Evolutionary conservation across 1,139 yeast genomes (phyloP).

Genomic region (Saccharomycopsis crataegensis): DNA sequence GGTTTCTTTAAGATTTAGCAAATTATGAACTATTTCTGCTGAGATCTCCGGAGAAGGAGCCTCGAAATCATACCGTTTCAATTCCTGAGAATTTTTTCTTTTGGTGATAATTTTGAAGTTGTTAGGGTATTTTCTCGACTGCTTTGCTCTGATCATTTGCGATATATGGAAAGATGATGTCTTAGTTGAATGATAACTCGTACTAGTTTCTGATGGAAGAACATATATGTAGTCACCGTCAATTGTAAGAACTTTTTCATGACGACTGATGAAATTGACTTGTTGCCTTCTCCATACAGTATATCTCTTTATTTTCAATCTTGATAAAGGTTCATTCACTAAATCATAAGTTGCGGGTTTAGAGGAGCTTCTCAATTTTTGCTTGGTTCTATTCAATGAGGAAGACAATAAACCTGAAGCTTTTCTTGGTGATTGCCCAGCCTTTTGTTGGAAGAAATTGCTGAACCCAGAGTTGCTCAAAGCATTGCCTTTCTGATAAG

Average conservation of each 20-base stretch:
- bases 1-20: slow-evolving; percentile 30
- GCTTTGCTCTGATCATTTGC: slow-evolving; percentile 70
- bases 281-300: slow-evolving; percentile 85
- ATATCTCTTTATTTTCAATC: slow-evolving; percentile 41
- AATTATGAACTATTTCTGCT: slow-evolving; percentile 52
- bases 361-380: background rate
- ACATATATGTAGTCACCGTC: slow-evolving; percentile 93
- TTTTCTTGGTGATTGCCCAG: slow-evolving; percentile 7
- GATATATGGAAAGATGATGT: slow-evolving; percentile 84
- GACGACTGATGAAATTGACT: slow-evolving; percentile 71
- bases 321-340: slow-evolving; percentile 16
- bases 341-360: slow-evolving; percentile 1
- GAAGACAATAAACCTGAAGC: slow-evolving; percentile 11
- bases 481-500: no score
- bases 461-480: background rate
- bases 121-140: slow-evolving; percentile 66
- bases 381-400: slow-evolving; percentile 11
- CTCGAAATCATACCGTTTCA: slow-evolving; percentile 81
- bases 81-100: slow-evolving; percentile 47
- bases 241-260: slow-evolving; percentile 76
- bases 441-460: slow-evolving; percentile 6
- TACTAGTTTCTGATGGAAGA: slow-evolving; percentile 57
- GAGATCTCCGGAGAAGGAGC: slow-evolving; percentile 59
- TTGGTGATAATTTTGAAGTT: slow-evolving; percentile 79
- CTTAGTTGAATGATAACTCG: slow-evolving; percentile 41